Base-by-base conservation (phyloP, 495 filamentous ascomycete species). In the Aspergillus cavernicola region DNA sequence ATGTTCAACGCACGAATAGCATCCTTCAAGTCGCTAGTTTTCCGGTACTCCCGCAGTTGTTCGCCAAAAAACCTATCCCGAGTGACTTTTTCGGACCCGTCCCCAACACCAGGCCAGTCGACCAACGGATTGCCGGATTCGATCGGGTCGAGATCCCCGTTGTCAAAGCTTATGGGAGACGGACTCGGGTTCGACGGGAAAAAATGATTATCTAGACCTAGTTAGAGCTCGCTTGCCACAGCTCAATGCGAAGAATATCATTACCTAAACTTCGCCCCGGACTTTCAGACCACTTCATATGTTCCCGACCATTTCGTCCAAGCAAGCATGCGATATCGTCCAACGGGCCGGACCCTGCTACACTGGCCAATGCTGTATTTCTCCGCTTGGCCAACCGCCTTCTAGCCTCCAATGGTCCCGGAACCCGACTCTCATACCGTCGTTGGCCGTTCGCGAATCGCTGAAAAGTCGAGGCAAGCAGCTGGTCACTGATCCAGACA, bases 321-420 rank as follows among this genome's bases (percentile, higher is more conserved):
- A 76, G 73, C 42, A 75, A 55, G 59, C 62, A 66, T 12, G 66
- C 68, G 38, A 76, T 65, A 58, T 75, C 69, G 22, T 70, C 68
- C 31, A 55, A 46, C 5, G 66, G 51, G 0, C 61, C 66, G 11
- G 52, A 22, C 7, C 61, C 63, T 15, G 56, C 68, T 19, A 70
- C 38, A 5, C 69, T 64, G 26, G 76, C 72, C 4, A 81, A 44
- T 3, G 70, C 74, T 36, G 76, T 73, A 57, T 79, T 82, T 28
- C 72, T 65, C 44, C 80, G 63, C 60, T 70, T 79, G 6, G 77
- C 71, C 49, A 76, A 62, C 33, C 81, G 70, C 60, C 75, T 72
- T 40, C 77, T 70, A n/a, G 80, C 80, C 63, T 84, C 81, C 62
- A 84, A 62, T 43, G 81, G 81, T 2, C 81, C 81, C n/a, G 81